phyloP scores from a whole-genome alignment of 495 filamentous ascomycete genomes.

The Emericellopsis terricola region DNA sequence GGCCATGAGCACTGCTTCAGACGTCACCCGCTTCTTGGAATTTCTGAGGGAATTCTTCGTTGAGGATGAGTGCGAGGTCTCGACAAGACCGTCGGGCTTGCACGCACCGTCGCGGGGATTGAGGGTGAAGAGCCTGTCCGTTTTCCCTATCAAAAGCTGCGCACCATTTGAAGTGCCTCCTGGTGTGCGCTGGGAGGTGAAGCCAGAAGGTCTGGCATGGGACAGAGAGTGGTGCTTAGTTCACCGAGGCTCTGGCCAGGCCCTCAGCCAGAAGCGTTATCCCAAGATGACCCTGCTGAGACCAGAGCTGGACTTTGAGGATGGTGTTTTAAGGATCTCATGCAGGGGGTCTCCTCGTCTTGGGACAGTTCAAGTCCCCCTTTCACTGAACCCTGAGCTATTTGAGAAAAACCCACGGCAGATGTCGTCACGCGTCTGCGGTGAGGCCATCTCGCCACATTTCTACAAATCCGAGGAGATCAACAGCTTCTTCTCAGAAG shows the following conservation, averaged over 20 bases:
- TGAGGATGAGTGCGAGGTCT: slow-evolving; percentile 12
- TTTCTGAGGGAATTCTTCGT: slow-evolving; percentile 71
- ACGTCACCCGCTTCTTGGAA: slow-evolving; percentile 47
- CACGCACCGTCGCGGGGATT: slow-evolving; percentile 3
- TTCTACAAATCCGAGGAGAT: slow-evolving; percentile 46
- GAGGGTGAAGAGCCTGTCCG: slow-evolving; percentile 6
- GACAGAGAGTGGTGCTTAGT: slow-evolving; percentile 90
- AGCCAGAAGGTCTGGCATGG: slow-evolving; percentile 66
- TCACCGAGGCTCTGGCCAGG: slow-evolving; percentile 60
- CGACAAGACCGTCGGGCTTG: too few relatives aligned
- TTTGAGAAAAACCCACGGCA: slow-evolving; percentile 21
- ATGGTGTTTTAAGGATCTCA: slow-evolving; percentile 21
- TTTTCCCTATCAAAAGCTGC: slow-evolving; percentile 85
- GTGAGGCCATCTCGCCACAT: slow-evolving; percentile 50
- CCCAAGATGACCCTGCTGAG: slow-evolving; percentile 67
- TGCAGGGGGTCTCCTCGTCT: slow-evolving; percentile 9
- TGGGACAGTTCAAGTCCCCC: slow-evolving; percentile 39
- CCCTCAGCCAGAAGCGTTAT: slow-evolving; percentile 66
- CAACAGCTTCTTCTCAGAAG: slow-evolving; percentile 53
- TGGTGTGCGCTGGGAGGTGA: slow-evolving; percentile 51
- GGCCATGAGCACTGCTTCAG: slow-evolving; percentile 67
- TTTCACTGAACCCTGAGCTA: slow-evolving; percentile 38
- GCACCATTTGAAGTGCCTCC: slow-evolving; percentile 54
- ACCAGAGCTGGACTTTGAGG: slow-evolving; percentile 46
- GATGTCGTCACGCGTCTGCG: slow-evolving; percentile 51